Evolutionary conservation across 352 stramenopile species (phyloP).

Genomic region (Pythium sukuiense): DNA sequence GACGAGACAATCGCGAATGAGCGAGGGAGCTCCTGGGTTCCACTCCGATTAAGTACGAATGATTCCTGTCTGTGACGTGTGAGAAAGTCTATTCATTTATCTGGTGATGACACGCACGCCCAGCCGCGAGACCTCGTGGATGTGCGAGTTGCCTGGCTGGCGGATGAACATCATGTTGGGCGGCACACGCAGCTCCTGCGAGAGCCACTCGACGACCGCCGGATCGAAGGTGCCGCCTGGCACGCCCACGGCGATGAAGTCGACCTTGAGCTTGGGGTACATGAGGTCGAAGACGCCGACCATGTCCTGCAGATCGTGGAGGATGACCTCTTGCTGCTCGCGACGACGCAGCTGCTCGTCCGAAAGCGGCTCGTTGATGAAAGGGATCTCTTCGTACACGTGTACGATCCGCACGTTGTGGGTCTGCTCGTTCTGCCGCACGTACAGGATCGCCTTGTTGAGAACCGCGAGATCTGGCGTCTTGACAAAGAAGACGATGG

Average conservation of each 20-base stretch:
- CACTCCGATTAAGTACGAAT: constrained; percentile 27
- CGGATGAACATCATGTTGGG: constrained; percentile 95
- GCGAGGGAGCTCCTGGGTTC: background rate
- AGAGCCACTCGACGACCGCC: constrained; percentile 87
- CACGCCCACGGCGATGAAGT: constrained; percentile 75
- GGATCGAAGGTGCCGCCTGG: constrained; percentile 62
- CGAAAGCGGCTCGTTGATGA: constrained; percentile 33
- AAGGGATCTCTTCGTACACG: constrained; percentile 48
- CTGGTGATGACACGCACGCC: constrained; percentile 89
- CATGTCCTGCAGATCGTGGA: constrained; percentile 77
- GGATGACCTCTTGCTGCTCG: constrained; percentile 36
- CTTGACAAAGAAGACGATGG: constrained; percentile 93
- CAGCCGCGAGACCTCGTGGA: constrained; percentile 86
- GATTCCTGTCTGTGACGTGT: constrained; percentile 14
- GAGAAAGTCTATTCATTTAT: constrained; percentile 21
- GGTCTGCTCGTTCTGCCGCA: constrained; percentile 91
- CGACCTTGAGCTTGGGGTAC: constrained; percentile 92
- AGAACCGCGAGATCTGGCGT: constrained; percentile 80
- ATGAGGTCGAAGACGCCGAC: constrained; percentile 84
- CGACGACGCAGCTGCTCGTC: constrained; percentile 36
- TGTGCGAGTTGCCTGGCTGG: constrained; percentile 86
- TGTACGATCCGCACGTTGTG: constrained; percentile 91
- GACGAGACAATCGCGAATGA: background rate
- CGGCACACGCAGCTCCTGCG: constrained; percentile 65
- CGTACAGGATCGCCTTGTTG: constrained; percentile 95